These are phyloP conservation scores for Hygrocybe coccinea DNA, from an alignment of 768 basidiomycete genomes.

Conservation along the genomic window DNA sequence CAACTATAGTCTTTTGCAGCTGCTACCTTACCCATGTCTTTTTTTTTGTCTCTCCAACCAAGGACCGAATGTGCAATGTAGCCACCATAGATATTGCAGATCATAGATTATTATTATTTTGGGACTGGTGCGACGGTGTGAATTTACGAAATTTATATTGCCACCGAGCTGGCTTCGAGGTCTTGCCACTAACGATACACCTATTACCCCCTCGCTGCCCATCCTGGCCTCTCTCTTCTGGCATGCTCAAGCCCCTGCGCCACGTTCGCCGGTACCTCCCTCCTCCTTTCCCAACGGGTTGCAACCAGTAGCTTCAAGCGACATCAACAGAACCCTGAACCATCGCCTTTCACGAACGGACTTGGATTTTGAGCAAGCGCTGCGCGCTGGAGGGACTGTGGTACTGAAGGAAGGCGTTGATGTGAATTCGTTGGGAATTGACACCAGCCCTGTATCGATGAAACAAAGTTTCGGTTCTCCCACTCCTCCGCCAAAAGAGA, in stretches of 20 bases:
- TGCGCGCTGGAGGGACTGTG: slow-evolving; percentile 63
- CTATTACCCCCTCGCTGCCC: slow-evolving; percentile 24
- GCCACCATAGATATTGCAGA: slow-evolving; percentile 19
- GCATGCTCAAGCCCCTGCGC: slow-evolving; percentile 30
- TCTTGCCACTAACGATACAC: not conserved
- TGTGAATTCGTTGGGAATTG: slow-evolving; percentile 59
- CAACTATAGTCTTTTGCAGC: not conserved
- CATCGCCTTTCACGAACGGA: slow-evolving; percentile 68
- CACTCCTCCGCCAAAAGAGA: slow-evolving; percentile 33
- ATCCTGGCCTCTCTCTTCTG: slow-evolving; percentile 66
- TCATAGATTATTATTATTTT: slow-evolving; percentile 30
- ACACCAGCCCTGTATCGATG: slow-evolving; percentile 38
- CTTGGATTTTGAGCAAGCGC: slow-evolving; percentile 76
- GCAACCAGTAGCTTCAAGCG: slow-evolving; percentile 53
- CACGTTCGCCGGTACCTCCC: slow-evolving; percentile 36
- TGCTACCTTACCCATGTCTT: not conserved
- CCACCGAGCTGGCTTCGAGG: slow-evolving; percentile 11
- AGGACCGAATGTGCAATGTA: not conserved
- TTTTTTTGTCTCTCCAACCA: not conserved
- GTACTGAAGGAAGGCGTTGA: slow-evolving; percentile 67
- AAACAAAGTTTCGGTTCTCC: slow-evolving; percentile 42
- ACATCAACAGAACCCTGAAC: slow-evolving; percentile 36
- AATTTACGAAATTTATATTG: not conserved
- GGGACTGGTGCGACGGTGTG: not conserved
- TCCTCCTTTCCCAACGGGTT: slow-evolving; percentile 48